A percentile compares a stretch with the other conserved stretches of the same genome.
phyloP scores from a whole-genome alignment of 495 filamentous ascomycete species.

The Entonaema liquescens region DNA sequence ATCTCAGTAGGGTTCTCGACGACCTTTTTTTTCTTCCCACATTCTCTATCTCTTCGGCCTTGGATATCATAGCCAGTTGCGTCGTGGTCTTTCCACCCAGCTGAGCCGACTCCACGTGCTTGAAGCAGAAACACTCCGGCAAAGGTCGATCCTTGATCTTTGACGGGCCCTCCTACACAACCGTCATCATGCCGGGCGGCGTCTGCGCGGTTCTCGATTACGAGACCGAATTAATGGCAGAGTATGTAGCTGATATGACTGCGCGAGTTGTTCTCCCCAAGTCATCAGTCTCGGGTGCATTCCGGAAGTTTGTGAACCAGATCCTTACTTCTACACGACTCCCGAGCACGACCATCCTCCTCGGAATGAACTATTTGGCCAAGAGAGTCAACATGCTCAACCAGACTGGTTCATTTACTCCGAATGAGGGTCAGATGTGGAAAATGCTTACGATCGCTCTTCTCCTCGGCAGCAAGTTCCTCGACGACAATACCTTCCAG shows the following conservation, averaged over 20 bases:
- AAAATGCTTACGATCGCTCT: constrained; percentile 89
- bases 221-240: constrained; percentile 97
- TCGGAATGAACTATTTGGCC: constrained; percentile 90
- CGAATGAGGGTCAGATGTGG: constrained; percentile 80
- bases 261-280: constrained; percentile 79
- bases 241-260: constrained; percentile 95
- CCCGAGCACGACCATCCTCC: constrained; percentile 92
- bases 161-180: constrained; percentile 36
- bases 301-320: constrained; percentile 93
- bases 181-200: constrained; percentile 72
- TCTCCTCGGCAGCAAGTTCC: constrained; percentile 94
- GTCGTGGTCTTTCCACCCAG: constrained; percentile 34
- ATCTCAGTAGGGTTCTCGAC: constrained; percentile 53
- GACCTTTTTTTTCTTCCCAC: constrained; percentile 28
- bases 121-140: constrained; percentile 50
- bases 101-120: constrained; percentile 52
- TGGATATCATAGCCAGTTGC: constrained; percentile 46
- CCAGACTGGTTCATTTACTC: constrained; percentile 60
- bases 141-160: constrained; percentile 40
- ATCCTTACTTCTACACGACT: constrained; percentile 94
- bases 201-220: constrained; percentile 97
- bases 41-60: constrained; percentile 51
- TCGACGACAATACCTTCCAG: constrained; percentile 99
- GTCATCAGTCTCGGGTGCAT: constrained; percentile 73
- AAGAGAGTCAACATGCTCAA: constrained; percentile 81